Base-by-base conservation (phyloP, 805 yeast species). In the Komagataella ulmi region DNA sequence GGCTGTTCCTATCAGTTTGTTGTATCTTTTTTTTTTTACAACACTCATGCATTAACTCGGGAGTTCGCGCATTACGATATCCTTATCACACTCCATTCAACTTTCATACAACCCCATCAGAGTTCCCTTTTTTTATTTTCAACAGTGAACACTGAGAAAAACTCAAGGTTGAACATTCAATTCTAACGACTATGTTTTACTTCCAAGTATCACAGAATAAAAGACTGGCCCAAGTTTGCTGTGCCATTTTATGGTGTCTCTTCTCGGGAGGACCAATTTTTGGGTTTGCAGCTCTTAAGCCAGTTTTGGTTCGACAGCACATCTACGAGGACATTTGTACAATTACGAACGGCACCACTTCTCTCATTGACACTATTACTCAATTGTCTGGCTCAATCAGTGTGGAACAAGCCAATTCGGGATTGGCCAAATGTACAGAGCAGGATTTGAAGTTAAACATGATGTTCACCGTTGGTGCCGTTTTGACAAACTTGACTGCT, bases 251-350 rank as follows among this genome's bases (percentile, higher is more conserved):
- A 0, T 90, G 96, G 96, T 91, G 97, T 68, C 68, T 90, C 12
- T 71, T 88, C 44, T 88, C 96, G 0, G 97, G 96, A 0, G 98
- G 97, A 5, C 88, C 95, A 1, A 82, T 90, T 12, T 90, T 90
- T 72, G 98, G 98, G 3, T 90, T 90, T 70, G 97, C 97, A 21
- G 97, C 98, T 3, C 70, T 90, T 51, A 91, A 91, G 62, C 95
- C 95, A 5, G 79, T 90, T 8, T 68, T 91, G 47, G 75, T 88
- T 17, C 64, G 72, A 7, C 90, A 91, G 61, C 89, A 91, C 3
- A 83, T 90, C 3, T 91, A 90, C 60, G 65, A 73, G 21, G 77
- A 81, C 1, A 61, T 70, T 6, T 90, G 97, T 62, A 62, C 70
- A 3, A 61, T 64, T 1, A 55, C 57, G n/a, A 62, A 57, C n/a